Conservation (phyloP, 2,329 filamentous ascomycete species). For the Emmonsia crescens region DNA sequence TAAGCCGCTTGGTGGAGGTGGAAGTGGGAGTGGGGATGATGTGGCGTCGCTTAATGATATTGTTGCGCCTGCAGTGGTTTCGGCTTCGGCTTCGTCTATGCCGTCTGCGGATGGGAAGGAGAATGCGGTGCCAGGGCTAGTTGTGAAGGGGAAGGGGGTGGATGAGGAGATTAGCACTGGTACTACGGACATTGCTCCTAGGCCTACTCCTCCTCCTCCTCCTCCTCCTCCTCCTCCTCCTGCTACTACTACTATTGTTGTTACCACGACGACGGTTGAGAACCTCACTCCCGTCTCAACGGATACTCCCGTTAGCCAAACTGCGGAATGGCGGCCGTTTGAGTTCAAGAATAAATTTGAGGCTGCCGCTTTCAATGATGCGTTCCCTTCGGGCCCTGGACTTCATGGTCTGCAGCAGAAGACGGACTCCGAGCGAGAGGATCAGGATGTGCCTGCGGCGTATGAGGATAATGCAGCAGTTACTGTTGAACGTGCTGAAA, state of each 20-base stretch:
- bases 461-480: background rate
- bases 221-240: no score
- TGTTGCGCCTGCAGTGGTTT: background rate
- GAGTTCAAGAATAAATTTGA: conserved; percentile 44
- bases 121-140: background rate
- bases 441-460: background rate
- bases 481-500: background rate
- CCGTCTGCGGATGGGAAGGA: background rate
- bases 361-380: conserved; percentile 41
- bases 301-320: conserved; percentile 26
- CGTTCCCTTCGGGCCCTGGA: conserved; percentile 33
- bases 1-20: conserved; percentile 24
- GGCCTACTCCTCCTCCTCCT: no score
- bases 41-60: background rate
- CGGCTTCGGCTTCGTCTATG: background rate
- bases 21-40: conserved; percentile 16
- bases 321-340: conserved; percentile 48
- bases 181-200: conserved; percentile 26
- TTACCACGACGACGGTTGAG: background rate
- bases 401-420: conserved; percentile 5
- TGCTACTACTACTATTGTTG: conserved; percentile 17
- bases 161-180: background rate
- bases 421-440: background rate
- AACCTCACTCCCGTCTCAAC: background rate
- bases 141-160: background rate